Base-by-base conservation (phyloP, 2,329 filamentous ascomycete species). In the Coniochaeta sp. region DNA sequence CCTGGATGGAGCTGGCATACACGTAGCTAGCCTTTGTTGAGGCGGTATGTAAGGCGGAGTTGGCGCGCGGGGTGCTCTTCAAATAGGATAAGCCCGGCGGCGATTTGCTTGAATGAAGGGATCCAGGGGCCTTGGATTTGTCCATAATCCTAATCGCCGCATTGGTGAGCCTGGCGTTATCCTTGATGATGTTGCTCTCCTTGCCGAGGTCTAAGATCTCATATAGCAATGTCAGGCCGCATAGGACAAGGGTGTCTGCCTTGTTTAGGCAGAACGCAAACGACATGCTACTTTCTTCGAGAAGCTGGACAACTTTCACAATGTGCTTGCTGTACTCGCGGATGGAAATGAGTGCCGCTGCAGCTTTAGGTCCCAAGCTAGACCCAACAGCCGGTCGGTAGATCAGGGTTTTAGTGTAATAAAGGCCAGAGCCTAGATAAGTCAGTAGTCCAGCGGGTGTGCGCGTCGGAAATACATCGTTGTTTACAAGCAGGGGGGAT, bases 191-290 rank as follows among this genome's bases (percentile, higher is more conserved):
- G 67, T 91, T 95, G 66, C 91, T 91, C 61, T 91, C 87, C 35
- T 84, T 82, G 64, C 91, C 91, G 18, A 96, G 78, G 51, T 87
- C 85, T 20, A 95, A 69, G 4, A 81, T 83, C 68, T 96, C 91
- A 74, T 91, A 96, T 3, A 97, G 76, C n/a, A 97, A 74, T 3
- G 88, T 86, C 65, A 96, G 85, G 26, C 89, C 90, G 60, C 90
- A 89, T 18, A 92, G 72, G 5, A 91, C 79, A 12, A 97, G 77
- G 1, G 95, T 73, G 62, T 96, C 91, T 50, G 85, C 85, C 66
- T 87, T 91, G 74, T 95, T 96, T 51, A 97, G 72, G 64, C 89
- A 95, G 70, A 97, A 86, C 0, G 92, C 90, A 64, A 96, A 95
- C 51, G 89, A 89, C 72, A 97, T 83, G 63, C 80, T 85, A 59